Evolutionary conservation across 2,329 filamentous ascomycete genomes (phyloP).

Genomic region (Fusarium ramigenum): DNA sequence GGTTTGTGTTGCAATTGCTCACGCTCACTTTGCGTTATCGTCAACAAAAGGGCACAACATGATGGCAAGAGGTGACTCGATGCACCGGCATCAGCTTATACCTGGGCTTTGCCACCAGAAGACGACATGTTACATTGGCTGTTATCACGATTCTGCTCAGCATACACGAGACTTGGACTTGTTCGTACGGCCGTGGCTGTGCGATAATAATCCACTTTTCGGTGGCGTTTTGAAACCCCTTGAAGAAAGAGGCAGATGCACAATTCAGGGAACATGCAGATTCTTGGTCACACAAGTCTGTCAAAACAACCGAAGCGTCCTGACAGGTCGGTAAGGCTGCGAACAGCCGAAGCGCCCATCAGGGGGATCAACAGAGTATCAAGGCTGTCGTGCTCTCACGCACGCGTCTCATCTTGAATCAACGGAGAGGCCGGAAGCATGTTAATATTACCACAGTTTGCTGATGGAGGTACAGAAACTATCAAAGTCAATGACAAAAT

Average conservation of each 20-base stretch:
- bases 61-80: background rate
- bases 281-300: conserved; percentile 33
- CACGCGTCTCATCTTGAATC: background rate
- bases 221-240: conserved; percentile 7
- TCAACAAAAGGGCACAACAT: background rate
- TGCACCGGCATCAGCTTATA: background rate
- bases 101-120: background rate
- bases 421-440: conserved; percentile 17
- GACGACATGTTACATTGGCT: background rate
- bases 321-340: conserved; percentile 31
- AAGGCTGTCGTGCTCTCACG: background rate
- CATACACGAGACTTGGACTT: conserved; percentile 8
- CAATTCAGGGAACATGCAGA: conserved; percentile 22
- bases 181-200: conserved; percentile 11
- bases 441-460: conserved; percentile 1
- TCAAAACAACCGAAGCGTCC: conserved; percentile 25
- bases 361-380: conserved; percentile 13
- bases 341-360: conserved; percentile 18
- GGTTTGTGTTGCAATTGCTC: background rate
- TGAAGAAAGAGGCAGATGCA: conserved; percentile 11
- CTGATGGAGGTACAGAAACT: conserved; percentile 20
- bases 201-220: conserved; percentile 1
- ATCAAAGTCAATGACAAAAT: conserved; percentile 20
- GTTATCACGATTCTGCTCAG: background rate
- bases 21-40: background rate